These are phyloP conservation scores for Pseudomicrostroma phylloplanum DNA, from an alignment of 1,284 basidiomycete species.

Conservation along the genomic window DNA sequence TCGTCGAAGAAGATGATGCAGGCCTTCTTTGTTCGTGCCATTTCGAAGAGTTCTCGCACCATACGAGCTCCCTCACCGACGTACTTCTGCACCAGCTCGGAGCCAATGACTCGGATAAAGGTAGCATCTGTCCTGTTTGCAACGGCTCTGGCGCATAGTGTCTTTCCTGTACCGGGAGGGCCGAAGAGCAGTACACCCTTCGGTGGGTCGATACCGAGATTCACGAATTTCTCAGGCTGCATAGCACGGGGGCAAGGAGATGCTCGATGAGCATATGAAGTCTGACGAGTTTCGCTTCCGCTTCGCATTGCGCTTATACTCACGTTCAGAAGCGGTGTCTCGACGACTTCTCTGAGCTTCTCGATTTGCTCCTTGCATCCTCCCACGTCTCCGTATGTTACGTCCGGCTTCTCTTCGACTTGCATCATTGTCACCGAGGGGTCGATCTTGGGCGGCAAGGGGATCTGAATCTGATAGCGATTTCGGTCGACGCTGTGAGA, in stretches of 20 bases:
- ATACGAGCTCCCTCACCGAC: slow-evolving; percentile 98
- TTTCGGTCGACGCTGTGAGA: slow-evolving; percentile 67
- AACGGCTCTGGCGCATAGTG: slow-evolving; percentile 93
- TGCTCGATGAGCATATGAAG: not conserved
- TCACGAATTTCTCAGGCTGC: slow-evolving; percentile 85
- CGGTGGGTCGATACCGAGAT: slow-evolving; percentile 96
- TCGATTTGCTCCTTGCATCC: slow-evolving; percentile 99
- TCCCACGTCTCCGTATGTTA: slow-evolving; percentile 95
- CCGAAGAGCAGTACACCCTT: slow-evolving; percentile 93
- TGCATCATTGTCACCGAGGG: slow-evolving; percentile 99
- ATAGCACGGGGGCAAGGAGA: slow-evolving; percentile 55
- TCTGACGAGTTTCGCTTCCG: not conserved
- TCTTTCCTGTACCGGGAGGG: slow-evolving; percentile 97
- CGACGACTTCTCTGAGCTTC: slow-evolving; percentile 96
- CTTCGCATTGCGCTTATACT: not conserved
- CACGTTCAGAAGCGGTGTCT: slow-evolving; percentile 68
- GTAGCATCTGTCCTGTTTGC: slow-evolving; percentile 98
- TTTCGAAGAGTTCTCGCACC: slow-evolving; percentile 98
- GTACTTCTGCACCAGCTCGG: slow-evolving; percentile 98
- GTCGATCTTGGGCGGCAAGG: slow-evolving; percentile 99
- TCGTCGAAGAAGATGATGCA: slow-evolving; percentile 99
- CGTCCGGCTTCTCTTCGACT: slow-evolving; percentile 97
- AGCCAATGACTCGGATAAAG: slow-evolving; percentile 98
- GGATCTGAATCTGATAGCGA: slow-evolving; percentile 99
- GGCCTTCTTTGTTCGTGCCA: slow-evolving; percentile 97